Evolutionary conservation across 1,284 basidiomycete genomes (phyloP), one percentile per base, ranked within the genome.

Genomic region (Rhodofomes roseus): DNA sequence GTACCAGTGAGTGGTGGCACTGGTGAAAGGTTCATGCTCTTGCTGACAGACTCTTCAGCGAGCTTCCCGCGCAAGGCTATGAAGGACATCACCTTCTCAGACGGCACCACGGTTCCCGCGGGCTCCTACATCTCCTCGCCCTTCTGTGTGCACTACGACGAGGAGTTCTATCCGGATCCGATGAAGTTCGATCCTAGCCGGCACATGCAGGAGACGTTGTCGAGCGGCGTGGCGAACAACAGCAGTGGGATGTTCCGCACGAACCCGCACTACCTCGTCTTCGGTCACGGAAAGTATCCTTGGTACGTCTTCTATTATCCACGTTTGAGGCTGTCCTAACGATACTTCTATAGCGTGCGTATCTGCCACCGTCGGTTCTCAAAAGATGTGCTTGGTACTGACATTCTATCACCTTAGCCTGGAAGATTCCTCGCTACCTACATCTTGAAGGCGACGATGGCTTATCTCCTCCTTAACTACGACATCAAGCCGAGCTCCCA

Each of bases 381-480:
- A 4, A 11, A 8, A 8, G 14, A 25, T 7, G 8, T 4, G 25
- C 23, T 2, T 29, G 27, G 14, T 23, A 37, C 27, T 36, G 25
- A 31, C 18, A 7, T 25, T 43, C 29, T 54, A 6, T 36, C n/a
- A 56, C 16, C 3, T 16, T 36, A 66, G 65, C 55, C 65, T 57
- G 67, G 65, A 6, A 48, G 65, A 1, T 67, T 67, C 56, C 60
- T 67, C 37, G 64, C 61, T 2, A 55, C 64, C 16, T 64, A 63
- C 53, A 60, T 64, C 39, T 29, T 68, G 29, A 68, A 68, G 57
- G 60, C 63, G 1, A 62, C 65, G 56, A 60, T 68, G 60, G 65
- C 66, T 11, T 55, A 67, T 43, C 48, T 67, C 18, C 46, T 68
- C n/a, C 34, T 60, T n/a, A 59, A 61, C 37, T 68, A 67, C 53